These are phyloP conservation scores for Amphichorda felina DNA, from an alignment of 2,329 filamentous ascomycete genomes.

Conservation along the genomic window DNA sequence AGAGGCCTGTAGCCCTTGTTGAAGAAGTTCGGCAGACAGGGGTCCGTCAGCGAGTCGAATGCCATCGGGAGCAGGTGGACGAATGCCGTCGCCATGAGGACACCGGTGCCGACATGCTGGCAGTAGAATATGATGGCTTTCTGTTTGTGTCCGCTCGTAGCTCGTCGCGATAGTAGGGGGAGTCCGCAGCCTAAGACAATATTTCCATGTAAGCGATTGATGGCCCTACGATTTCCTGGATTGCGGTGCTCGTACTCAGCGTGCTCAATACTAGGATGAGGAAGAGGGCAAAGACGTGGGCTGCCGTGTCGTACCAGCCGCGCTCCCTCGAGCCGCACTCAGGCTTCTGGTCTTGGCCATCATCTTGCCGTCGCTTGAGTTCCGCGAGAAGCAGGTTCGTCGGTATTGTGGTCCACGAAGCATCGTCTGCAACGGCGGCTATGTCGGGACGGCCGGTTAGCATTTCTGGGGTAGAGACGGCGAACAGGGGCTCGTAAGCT, in stretches of 20 bases:
- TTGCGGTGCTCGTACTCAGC: constrained; percentile 26
- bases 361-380: constrained; percentile 32
- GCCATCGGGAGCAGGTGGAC: constrained; percentile 64
- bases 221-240: background rate
- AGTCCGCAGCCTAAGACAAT: constrained; percentile 45
- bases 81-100: constrained; percentile 78
- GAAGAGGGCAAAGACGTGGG: constrained; percentile 57
- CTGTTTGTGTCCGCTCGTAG: constrained; percentile 44
- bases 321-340: constrained; percentile 38
- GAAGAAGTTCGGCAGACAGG: constrained; percentile 68
- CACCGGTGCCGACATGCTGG: constrained; percentile 70
- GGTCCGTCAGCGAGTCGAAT: constrained; percentile 54
- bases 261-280: constrained; percentile 53
- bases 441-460: too few species aligned
- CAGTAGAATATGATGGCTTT: constrained; percentile 52
- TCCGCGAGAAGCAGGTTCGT: constrained; percentile 40
- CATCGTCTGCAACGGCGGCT: constrained; percentile 8
- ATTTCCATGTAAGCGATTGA: background rate
- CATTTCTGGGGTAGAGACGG: too few species aligned
- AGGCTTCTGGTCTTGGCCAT: constrained; percentile 20
- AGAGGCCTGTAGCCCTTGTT: constrained; percentile 68
- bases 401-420: constrained; percentile 34
- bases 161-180: constrained; percentile 50
- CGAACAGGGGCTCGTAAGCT: too few species aligned
- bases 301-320: constrained; percentile 51